Percentiles rank a stretch among this genome's conserved stretches.
These are phyloP conservation scores for Syzygium aromaticum DNA, from an alignment of 345 rosid species.

Conservation along the genomic window DNA sequence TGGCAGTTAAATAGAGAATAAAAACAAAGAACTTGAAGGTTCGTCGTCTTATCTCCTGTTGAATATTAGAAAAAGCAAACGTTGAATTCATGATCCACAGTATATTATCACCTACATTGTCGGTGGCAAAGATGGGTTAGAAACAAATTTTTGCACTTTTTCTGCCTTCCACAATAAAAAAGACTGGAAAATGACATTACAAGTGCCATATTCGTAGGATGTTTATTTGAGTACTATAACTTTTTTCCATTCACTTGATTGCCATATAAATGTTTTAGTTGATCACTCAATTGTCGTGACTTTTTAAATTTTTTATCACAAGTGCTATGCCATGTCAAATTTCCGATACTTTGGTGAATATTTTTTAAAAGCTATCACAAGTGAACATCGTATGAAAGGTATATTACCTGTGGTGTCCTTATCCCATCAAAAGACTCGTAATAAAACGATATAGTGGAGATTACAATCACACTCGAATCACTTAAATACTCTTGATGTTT, in stretches of 20 bases:
- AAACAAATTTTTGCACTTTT: not conserved
- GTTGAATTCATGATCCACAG: not conserved
- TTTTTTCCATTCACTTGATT: not conserved
- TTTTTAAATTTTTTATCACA: not conserved
- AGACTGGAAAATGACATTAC: not conserved
- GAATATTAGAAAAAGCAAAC: no score
- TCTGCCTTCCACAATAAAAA: not conserved
- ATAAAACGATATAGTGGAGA: not conserved
- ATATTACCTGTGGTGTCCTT: not conserved
- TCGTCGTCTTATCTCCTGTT: not conserved
- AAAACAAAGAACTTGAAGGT: not conserved
- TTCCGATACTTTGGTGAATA: not conserved
- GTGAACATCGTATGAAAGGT: not conserved
- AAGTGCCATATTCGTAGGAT: not conserved
- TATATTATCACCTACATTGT: not conserved
- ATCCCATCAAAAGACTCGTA: not conserved
- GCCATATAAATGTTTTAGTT: not conserved
- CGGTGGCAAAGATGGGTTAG: not conserved
- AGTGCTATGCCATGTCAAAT: not conserved
- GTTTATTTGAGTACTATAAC: rapidly evolving
- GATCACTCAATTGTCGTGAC: not conserved
- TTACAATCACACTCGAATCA: not conserved
- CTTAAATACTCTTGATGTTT: not conserved
- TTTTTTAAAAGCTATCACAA: not conserved
- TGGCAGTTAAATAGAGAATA: not conserved